Evolutionary conservation across 345 rosid species (phyloP), one percentile per base, ranked within the genome.

Genomic region (Chamaenerion angustifolium): DNA sequence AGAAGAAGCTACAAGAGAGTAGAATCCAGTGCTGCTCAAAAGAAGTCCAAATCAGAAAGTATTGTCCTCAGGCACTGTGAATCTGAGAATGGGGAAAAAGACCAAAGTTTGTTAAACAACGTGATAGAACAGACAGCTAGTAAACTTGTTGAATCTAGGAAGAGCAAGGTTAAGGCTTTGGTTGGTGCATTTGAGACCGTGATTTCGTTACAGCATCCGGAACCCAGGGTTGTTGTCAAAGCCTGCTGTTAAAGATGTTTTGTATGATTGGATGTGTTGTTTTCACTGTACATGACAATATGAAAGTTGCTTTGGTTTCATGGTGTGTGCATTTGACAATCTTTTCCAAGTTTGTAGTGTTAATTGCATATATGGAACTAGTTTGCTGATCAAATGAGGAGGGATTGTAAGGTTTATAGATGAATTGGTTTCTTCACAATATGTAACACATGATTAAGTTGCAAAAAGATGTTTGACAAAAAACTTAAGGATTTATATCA

Each of bases 171-270:
- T 35, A 83, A 76, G 71, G 94, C 94, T 55, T 74, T 90, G 73
- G 87, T 81, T 21, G 82, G 88, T 55, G 95, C 94, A 64, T 90
- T 90, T 55, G 98, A 90, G 67, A 60, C 83, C 40, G 81, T 86
- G 52, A 83, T 81, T 52, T 81, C 86, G 51, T 82, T 76, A 59
- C 88, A 79, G 51, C 84, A 85, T 49, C 46, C 60, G 40, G 71
- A 65, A 49, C 46, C 88, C 16, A 55, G 58, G 51, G 67, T 61
- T 11, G 64, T 61, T 13, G 17, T 49, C 51, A 57, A 40, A 56
- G 52, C 56, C 35, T 48, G 46, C 52, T 46, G 50, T 61, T 31
- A 5, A 21, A 21, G n/a, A n/a, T n/a, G n/a, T n/a, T n/a, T n/a
- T n/a, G n/a, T n/a, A n/a, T n/a, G n/a, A n/a, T n/a, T n/a, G n/a